Percentiles rank a stretch among this genome's conserved stretches.
Evolutionary conservation across 352 stramenopile species (phyloP).

Genomic region (Phytophthora uliginosa): DNA sequence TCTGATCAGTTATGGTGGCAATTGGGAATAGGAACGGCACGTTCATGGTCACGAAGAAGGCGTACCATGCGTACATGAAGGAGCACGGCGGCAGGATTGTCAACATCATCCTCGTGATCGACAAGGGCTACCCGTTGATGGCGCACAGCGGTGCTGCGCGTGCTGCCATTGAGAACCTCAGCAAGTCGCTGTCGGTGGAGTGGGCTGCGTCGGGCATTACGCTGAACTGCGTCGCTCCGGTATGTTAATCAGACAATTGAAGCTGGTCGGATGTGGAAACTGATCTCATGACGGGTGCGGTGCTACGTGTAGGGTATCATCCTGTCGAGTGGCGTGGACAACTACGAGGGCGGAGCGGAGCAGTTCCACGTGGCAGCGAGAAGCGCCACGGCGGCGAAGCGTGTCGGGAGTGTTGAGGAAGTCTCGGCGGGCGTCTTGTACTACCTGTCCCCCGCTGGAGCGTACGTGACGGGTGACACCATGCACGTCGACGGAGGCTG

Average conservation of each 20-base stretch:
- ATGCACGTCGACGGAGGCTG: conserved; percentile 92
- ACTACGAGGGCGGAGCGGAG: conserved; percentile 92
- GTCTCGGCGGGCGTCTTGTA: conserved; percentile 90
- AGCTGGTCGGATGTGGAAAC: not conserved
- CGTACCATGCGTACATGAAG: conserved; percentile 95
- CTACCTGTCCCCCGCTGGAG: conserved; percentile 90
- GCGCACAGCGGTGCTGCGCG: conserved; percentile 92
- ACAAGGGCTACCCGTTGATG: conserved; percentile 95
- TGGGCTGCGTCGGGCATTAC: conserved; percentile 94
- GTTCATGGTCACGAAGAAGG: conserved; percentile 94
- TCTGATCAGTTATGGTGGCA: not conserved
- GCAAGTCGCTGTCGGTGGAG: conserved; percentile 94
- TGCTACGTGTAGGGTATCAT: conserved; percentile 70
- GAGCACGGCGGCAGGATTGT: conserved; percentile 95
- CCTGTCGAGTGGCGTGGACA: conserved; percentile 81
- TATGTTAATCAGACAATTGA: conserved; percentile 25
- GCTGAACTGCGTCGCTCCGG: conserved; percentile 95
- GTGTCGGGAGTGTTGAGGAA: conserved; percentile 94
- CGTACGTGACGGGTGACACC: conserved; percentile 93
- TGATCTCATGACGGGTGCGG: conserved; percentile 35
- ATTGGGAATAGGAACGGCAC: conserved; percentile 76
- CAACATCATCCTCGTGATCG: conserved; percentile 96
- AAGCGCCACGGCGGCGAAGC: conserved; percentile 84
- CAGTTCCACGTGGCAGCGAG: conserved; percentile 88
- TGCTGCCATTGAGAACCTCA: conserved; percentile 95